These are phyloP conservation scores for Aureobasidium musti DNA, from an alignment of 2,329 filamentous ascomycete species.

Conservation along the genomic window DNA sequence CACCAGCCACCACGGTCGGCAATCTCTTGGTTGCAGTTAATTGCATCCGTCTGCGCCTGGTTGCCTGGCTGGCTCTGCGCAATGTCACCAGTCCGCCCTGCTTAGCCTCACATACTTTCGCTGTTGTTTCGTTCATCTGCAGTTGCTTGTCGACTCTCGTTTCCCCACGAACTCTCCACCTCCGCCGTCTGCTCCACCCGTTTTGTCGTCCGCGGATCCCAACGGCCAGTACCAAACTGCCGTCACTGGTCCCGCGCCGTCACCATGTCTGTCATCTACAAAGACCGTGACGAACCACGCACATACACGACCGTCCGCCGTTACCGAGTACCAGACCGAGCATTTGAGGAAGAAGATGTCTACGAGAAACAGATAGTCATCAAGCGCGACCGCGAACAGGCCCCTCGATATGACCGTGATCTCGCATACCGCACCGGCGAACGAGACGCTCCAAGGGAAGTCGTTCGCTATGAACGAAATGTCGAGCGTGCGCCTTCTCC, in stretches of 20 bases:
- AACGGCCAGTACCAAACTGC: constrained; percentile 28
- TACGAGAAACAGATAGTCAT: constrained; percentile 53
- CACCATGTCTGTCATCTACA: constrained; percentile 51
- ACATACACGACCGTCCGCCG: constrained; percentile 61
- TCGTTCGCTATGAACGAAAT: constrained; percentile 38
- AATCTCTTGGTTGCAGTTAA: constrained; percentile 5
- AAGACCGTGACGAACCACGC: constrained; percentile 45
- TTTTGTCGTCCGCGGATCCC: constrained; percentile 13
- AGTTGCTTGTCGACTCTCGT: not conserved
- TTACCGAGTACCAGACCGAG: constrained; percentile 58
- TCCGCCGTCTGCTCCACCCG: constrained; percentile 7
- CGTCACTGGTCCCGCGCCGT: constrained; percentile 18
- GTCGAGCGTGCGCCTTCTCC: constrained; percentile 30
- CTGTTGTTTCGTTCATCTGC: constrained; percentile 7
- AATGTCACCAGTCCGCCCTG: constrained; percentile 4
- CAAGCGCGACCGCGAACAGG: constrained; percentile 40
- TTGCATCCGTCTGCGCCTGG: constrained; percentile 19
- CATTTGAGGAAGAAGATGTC: constrained; percentile 35
- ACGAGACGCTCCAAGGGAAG: constrained; percentile 42
- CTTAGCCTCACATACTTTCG: not conserved
- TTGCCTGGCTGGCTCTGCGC: constrained; percentile 24
- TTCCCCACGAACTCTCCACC: constrained; percentile 25
- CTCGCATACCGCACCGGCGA: constrained; percentile 44
- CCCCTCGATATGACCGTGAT: constrained; percentile 34
- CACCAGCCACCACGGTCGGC: constrained; percentile 22